Evolutionary conservation across 78 protist species (phyloP).

Genomic region (Salpingoeca rosetta): DNA sequence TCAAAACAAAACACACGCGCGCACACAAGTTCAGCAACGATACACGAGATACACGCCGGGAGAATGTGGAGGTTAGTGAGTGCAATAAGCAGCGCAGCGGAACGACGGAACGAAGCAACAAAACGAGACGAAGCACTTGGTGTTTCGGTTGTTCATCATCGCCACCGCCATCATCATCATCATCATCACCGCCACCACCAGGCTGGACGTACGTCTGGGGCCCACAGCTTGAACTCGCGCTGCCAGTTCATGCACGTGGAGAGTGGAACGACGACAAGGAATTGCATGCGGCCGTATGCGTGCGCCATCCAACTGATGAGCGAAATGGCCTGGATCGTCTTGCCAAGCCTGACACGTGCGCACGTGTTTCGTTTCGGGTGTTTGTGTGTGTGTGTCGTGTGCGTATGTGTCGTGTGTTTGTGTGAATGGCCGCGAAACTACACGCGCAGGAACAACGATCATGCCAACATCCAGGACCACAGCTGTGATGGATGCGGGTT

Average conservation of each 20-base stretch:
- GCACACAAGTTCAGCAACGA: no score
- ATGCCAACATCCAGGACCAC: neutral
- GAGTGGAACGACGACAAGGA: conserved; percentile 16
- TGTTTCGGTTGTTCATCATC: no score
- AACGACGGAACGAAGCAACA: no score
- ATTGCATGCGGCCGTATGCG: neutral
- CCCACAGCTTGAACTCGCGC: conserved; percentile 13
- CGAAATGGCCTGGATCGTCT: conserved; percentile 47
- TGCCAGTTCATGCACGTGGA: conserved; percentile 22
- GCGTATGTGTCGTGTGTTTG: neutral
- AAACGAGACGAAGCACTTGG: no score
- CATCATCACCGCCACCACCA: no score
- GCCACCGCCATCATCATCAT: no score
- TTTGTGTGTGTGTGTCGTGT: neutral
- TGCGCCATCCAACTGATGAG: conserved; percentile 24
- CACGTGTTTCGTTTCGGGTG: no score
- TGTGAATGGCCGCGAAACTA: neutral
- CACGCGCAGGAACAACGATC: neutral
- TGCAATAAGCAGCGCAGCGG: no score
- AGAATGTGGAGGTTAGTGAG: no score
- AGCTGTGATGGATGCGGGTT: no score
- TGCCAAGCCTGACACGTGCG: conserved; percentile 55
- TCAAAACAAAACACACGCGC: no score
- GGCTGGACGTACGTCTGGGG: conserved; percentile 7
- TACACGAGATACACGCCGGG: no score